Evolutionary conservation across 768 basidiomycete genomes (phyloP).

Genomic region (Auriscalpium microsporum): DNA sequence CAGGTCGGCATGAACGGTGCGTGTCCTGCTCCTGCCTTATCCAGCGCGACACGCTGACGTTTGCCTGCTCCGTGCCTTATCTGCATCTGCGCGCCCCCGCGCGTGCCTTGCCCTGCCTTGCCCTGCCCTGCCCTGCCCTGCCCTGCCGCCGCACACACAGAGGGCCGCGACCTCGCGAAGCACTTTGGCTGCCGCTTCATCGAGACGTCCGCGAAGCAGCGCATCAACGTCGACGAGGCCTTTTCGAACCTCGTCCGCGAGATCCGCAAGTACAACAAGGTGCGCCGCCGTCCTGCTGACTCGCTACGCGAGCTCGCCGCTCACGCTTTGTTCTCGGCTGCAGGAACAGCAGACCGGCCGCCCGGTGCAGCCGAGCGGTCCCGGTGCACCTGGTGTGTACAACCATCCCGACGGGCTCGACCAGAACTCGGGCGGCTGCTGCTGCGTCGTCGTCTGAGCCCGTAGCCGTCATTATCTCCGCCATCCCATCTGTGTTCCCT

Average conservation of each 20-base stretch:
- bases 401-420: conserved; percentile 37
- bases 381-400: conserved; percentile 40
- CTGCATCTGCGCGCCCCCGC: too few relatives aligned
- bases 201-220: conserved; percentile 93
- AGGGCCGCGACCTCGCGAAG: conserved; percentile 95
- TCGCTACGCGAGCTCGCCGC: not conserved
- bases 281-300: conserved; percentile 21
- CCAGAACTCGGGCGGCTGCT: conserved; percentile 54
- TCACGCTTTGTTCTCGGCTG: not conserved
- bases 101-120: too few relatives aligned
- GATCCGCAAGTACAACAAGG: conserved; percentile 92
- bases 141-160: conserved; percentile 31
- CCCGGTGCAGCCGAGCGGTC: conserved; percentile 44
- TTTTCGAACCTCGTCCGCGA: conserved; percentile 90
- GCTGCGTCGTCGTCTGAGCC: conserved; percentile 52
- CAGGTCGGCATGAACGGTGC: conserved; percentile 92
- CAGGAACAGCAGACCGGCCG: conserved; percentile 77
- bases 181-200: conserved; percentile 92
- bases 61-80: too few relatives aligned
- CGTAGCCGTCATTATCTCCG: too few relatives aligned
- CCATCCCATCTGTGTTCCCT: too few relatives aligned
- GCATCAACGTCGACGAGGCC: conserved; percentile 95
- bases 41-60: not conserved
- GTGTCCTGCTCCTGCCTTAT: conserved; percentile 12
- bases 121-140: too few relatives aligned